Conservation (phyloP, 2,329 filamentous ascomycete species). For the Hymenoscyphus scutula region DNA sequence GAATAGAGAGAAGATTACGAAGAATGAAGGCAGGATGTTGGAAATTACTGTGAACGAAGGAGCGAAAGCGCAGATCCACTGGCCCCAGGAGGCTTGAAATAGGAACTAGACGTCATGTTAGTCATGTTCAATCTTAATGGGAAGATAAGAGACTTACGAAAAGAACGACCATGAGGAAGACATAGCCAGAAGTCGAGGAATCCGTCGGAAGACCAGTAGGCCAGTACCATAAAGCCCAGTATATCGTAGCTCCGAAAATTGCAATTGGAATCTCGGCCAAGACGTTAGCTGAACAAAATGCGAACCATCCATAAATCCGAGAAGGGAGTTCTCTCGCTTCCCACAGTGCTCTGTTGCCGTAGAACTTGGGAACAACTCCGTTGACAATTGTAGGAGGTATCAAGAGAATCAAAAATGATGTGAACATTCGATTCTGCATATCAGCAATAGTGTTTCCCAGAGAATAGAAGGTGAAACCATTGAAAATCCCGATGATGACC, state of each 20-base stretch:
- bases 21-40: slow-evolving; percentile 47
- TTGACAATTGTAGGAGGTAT: slow-evolving; percentile 69
- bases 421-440: slow-evolving; percentile 78
- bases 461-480: slow-evolving; percentile 75
- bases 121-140: neutral
- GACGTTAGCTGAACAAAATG: slow-evolving; percentile 72
- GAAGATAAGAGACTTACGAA: slow-evolving; percentile 44
- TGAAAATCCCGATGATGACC: slow-evolving; percentile 72
- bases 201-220: slow-evolving; percentile 67
- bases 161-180: slow-evolving; percentile 74
- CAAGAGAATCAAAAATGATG: slow-evolving; percentile 62
- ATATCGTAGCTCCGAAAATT: slow-evolving; percentile 62
- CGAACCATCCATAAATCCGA: slow-evolving; percentile 74
- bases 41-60: slow-evolving; percentile 76
- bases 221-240: slow-evolving; percentile 77
- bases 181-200: slow-evolving; percentile 66
- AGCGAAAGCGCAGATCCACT: slow-evolving; percentile 82
- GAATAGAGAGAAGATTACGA: slow-evolving; percentile 68
- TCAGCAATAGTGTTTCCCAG: slow-evolving; percentile 63
- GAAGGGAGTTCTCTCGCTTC: slow-evolving; percentile 70
- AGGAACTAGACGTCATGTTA: slow-evolving; percentile 47
- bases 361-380: slow-evolving; percentile 74
- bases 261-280: slow-evolving; percentile 71
- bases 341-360: slow-evolving; percentile 69
- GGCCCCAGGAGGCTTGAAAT: slow-evolving; percentile 73